Conservation (phyloP, 305 asterid genomes). For the Solanum chacoense region DNA sequence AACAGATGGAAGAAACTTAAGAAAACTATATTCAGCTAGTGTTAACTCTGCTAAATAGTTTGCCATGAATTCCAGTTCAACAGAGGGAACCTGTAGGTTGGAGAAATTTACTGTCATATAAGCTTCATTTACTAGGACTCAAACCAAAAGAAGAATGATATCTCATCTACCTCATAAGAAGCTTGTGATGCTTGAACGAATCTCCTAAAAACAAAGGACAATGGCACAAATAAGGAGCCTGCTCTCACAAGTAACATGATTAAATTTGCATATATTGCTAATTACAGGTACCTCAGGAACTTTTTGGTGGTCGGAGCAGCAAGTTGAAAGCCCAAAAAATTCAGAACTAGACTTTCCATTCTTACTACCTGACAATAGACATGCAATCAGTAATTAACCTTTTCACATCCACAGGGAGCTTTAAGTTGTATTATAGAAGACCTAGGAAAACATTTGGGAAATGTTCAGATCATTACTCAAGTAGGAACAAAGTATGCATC, state of each 20-base stretch:
- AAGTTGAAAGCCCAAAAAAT: conserved; percentile 45
- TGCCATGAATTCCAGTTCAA: conserved; percentile 85
- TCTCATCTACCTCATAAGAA: conserved; percentile 54
- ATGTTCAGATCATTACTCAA: neutral
- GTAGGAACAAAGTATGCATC: neutral
- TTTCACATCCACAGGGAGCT: neutral
- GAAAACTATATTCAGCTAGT: conserved; percentile 66
- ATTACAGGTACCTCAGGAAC: conserved; percentile 48
- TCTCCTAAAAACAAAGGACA: conserved; percentile 44
- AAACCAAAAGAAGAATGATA: conserved; percentile 4
- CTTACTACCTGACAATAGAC: conserved; percentile 38
- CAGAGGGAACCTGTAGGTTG: conserved; percentile 71
- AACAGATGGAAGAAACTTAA: conserved; percentile 82
- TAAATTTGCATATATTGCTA: neutral
- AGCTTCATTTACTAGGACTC: conserved; percentile 1
- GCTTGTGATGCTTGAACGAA: conserved; percentile 95
- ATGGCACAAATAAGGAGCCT: conserved; percentile 4
- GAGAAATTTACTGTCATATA: conserved; percentile 12
- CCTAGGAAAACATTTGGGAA: neutral
- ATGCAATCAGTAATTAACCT: neutral
- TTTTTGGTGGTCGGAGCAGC: conserved; percentile 65
- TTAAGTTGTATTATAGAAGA: neutral
- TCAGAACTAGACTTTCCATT: conserved; percentile 58
- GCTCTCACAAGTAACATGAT: neutral
- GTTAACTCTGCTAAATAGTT: conserved; percentile 89